Evolutionary conservation across 305 asterid species (phyloP).

Genomic region (Rubia tinctorum): DNA sequence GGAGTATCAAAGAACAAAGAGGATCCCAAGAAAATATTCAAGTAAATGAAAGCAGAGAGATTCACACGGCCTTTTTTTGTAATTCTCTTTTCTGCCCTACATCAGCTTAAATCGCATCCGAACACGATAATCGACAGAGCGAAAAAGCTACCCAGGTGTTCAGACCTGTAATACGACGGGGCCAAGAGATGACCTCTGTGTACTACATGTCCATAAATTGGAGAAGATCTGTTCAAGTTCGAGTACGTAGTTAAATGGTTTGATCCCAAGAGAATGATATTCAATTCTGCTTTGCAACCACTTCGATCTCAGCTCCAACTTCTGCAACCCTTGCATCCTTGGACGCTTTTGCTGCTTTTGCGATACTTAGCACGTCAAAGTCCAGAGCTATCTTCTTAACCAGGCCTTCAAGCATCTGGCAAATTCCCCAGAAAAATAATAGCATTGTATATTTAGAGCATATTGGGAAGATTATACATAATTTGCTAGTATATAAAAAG

Average conservation of each 20-base stretch:
- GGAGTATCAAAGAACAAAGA: background rate
- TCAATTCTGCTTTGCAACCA: slow-evolving; percentile 53
- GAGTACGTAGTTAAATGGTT: background rate
- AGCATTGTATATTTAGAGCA: background rate
- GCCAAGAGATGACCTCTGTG: background rate
- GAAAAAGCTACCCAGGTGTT: background rate
- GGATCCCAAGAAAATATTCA: background rate
- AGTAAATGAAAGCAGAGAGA: background rate
- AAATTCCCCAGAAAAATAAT: background rate
- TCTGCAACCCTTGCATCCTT: slow-evolving; percentile 72
- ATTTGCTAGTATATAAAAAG: background rate
- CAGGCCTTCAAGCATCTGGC: slow-evolving; percentile 89
- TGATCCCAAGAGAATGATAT: slow-evolving; percentile 18
- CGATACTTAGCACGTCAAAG: slow-evolving; percentile 72
- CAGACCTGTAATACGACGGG: background rate
- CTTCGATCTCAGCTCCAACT: slow-evolving; percentile 88
- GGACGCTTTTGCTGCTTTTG: slow-evolving; percentile 74
- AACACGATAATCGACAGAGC: background rate
- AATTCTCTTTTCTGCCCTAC: background rate
- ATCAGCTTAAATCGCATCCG: background rate
- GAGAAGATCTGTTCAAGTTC: background rate
- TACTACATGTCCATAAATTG: background rate
- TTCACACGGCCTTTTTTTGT: background rate
- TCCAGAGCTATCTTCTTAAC: slow-evolving; percentile 77
- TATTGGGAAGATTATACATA: background rate